Percentiles rank a stretch among this genome's conserved stretches.
Conservation (phyloP, 768 basidiomycete genomes). For the Pulveroboletus sp. region DNA sequence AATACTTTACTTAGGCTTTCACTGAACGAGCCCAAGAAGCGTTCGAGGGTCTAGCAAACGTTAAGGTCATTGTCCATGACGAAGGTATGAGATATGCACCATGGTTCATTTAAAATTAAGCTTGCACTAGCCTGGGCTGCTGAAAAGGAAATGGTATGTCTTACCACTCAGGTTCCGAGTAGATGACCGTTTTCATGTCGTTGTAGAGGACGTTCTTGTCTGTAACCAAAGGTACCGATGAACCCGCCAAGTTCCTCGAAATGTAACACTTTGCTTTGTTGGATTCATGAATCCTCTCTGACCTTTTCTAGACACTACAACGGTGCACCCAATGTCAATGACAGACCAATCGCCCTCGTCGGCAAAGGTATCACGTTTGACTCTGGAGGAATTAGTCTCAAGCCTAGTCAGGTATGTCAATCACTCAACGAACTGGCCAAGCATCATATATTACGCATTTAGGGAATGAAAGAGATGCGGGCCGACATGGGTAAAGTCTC, state of each 20-base stretch:
- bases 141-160: constrained; percentile 72
- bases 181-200: neutral
- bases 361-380: constrained; percentile 92
- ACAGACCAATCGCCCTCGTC: constrained; percentile 66
- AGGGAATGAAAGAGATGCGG: constrained; percentile 83
- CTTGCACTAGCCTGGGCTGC: constrained; percentile 64
- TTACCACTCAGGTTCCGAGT: neutral
- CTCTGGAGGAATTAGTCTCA: constrained; percentile 82
- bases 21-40: constrained; percentile 55
- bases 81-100: constrained; percentile 44
- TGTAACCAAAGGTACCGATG: constrained; percentile 74
- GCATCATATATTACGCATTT: neutral
- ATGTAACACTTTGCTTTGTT: constrained; percentile 41
- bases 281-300: neutral
- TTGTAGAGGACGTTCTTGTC: constrained; percentile 76
- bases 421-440: neutral
- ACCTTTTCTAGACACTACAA: constrained; percentile 62
- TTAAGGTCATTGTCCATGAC: constrained; percentile 66
- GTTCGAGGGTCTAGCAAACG: constrained; percentile 57
- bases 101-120: neutral
- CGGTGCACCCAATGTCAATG: constrained; percentile 54
- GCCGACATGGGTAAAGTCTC: constrained; percentile 73
- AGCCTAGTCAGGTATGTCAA: constrained; percentile 57
- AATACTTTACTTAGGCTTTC: constrained; percentile 48
- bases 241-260: constrained; percentile 85